Conservation (phyloP, 148 eudicot genomes). For the Salicornia ramosissima region DNA sequence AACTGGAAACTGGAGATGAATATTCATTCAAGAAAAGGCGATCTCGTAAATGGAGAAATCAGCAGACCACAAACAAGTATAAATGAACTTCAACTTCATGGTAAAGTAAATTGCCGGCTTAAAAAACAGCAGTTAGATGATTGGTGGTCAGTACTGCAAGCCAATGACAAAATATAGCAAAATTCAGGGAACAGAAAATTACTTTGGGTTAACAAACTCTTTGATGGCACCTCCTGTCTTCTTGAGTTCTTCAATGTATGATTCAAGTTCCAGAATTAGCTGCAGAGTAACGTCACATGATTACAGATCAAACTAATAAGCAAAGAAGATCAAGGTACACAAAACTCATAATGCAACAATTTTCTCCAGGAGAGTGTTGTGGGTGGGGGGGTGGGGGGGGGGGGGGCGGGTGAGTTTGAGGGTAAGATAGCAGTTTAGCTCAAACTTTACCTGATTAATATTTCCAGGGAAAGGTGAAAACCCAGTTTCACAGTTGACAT, state of each 20-base stretch:
- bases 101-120: neutral
- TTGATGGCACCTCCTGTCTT: slow-evolving; percentile 89
- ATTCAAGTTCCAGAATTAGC: slow-evolving; percentile 85
- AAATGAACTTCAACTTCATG: neutral
- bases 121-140: neutral
- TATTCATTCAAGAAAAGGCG: neutral
- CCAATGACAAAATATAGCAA: neutral
- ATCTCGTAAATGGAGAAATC: neutral
- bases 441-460: slow-evolving; percentile 72
- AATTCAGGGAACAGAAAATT: slow-evolving; percentile 22
- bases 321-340: neutral
- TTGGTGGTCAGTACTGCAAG: neutral
- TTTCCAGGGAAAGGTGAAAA: slow-evolving; percentile 98
- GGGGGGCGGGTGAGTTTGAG: neutral
- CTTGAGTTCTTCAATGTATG: slow-evolving; percentile 82
- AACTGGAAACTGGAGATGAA: neutral
- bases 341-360: neutral
- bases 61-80: neutral
- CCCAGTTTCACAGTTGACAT: slow-evolving; percentile 85
- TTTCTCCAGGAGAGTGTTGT: too few species aligned
- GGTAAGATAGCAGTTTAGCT: slow-evolving; percentile 1
- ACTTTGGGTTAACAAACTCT: slow-evolving; percentile 99
- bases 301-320: slow-evolving; percentile 4
- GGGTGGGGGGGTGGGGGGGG: too few species aligned
- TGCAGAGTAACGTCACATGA: slow-evolving; percentile 31